These are phyloP conservation scores for Arthonia radiata DNA, from an alignment of 495 filamentous ascomycete genomes.

Conservation along the genomic window DNA sequence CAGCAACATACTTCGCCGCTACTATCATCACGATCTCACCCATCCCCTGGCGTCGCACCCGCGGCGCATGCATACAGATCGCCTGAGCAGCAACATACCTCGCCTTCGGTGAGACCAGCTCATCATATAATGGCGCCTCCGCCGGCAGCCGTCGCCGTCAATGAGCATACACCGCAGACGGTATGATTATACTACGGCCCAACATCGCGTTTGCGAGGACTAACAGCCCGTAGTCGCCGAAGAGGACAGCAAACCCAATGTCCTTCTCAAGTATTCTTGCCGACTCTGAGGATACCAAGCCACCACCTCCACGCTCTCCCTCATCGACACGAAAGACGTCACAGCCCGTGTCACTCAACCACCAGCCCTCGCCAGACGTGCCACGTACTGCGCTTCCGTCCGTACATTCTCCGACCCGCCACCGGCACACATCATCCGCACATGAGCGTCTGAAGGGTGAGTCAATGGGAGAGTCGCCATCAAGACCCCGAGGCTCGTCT, in stretches of 20 bases:
- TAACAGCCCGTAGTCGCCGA: background rate
- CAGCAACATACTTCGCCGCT: background rate
- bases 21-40: background rate
- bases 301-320: background rate
- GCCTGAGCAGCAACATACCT: too few relatives aligned
- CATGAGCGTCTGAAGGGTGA: background rate
- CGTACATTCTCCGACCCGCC: background rate
- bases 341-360: background rate
- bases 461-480: background rate
- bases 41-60: background rate
- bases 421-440: background rate
- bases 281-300: background rate
- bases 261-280: slow-evolving; percentile 40
- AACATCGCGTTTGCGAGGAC: background rate
- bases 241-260: slow-evolving; percentile 54
- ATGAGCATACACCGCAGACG: slow-evolving; percentile 2
- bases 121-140: too few relatives aligned
- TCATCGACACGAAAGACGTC: background rate
- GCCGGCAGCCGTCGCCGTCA: background rate
- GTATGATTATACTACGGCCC: slow-evolving; percentile 2
- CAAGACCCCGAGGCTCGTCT: too few relatives aligned
- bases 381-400: background rate
- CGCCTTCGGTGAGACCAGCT: too few relatives aligned
- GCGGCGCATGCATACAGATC: too few relatives aligned
- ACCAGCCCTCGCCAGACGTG: background rate